Conservation (phyloP, 1,139 yeast genomes). For the Yamadazyma songkhlaensis region DNA sequence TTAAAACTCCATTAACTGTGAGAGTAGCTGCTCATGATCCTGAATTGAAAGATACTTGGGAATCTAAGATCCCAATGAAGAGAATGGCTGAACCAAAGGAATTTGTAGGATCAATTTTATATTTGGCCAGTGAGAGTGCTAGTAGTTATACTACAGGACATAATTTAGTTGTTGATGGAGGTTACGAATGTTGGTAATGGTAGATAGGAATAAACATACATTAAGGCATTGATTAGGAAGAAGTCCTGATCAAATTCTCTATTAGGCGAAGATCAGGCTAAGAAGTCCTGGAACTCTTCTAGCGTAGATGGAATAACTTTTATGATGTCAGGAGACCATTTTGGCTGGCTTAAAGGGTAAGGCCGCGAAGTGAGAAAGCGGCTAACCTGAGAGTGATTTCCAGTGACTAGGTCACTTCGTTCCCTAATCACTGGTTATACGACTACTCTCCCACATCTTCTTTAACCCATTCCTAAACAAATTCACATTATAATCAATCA, state of each 20-base stretch:
- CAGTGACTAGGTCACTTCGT: too few relatives aligned
- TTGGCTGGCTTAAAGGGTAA: too few relatives aligned
- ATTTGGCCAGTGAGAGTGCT: slow-evolving; percentile 46
- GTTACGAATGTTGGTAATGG: slow-evolving; percentile 39
- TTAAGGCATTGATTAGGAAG: too few relatives aligned
- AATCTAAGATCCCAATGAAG: slow-evolving; percentile 46
- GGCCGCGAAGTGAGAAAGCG: too few relatives aligned
- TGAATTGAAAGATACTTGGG: slow-evolving; percentile 50
- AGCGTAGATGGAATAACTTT: too few relatives aligned
- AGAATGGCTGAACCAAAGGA: slow-evolving; percentile 54
- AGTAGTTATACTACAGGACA: slow-evolving; percentile 50
- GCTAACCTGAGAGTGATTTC: too few relatives aligned
- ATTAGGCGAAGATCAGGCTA: too few relatives aligned
- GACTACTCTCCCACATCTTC: slow-evolving; percentile 63
- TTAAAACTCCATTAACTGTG: slow-evolving; percentile 48
- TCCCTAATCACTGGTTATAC: slow-evolving; percentile 2
- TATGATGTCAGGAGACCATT: too few relatives aligned
- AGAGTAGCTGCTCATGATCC: slow-evolving; percentile 44
- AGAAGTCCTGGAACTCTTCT: too few relatives aligned
- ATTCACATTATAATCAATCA: slow-evolving; percentile 87
- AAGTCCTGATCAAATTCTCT: too few relatives aligned
- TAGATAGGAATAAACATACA: too few relatives aligned
- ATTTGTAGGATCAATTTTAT: slow-evolving; percentile 45
- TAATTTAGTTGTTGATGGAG: slow-evolving; percentile 51
- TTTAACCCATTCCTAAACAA: slow-evolving; percentile 76